Base-by-base conservation (phyloP, 2,329 filamentous ascomycete genomes). In the Coniochaeta pulveracea region DNA sequence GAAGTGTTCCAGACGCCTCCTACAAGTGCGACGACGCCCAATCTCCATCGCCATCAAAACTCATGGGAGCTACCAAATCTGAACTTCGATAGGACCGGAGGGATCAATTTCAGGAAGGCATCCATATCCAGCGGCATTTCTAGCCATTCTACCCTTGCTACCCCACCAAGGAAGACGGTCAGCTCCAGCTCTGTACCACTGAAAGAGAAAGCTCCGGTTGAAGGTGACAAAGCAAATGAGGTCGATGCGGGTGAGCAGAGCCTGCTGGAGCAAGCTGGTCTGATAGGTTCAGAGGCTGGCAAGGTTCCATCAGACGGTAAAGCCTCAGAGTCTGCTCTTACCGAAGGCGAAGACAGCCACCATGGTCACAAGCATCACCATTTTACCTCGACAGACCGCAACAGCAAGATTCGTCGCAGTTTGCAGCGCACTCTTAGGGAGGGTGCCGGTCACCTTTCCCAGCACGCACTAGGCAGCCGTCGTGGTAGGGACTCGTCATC, bases 351-450 rank as follows among this genome's bases (percentile, higher is more conserved):
- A 3, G 58, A 63, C 16, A 51, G 46, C n/a, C 46, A 46, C 5
- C 48, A 49, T 21, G 44, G 46, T 9, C 26, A 38, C 6, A 36
- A n/a, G 38, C 10, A 46, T 40, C 34, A 33, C 38, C 39, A 38
- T n/a, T 39, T 51, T 24, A 64, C 69, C 19, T 70, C 65, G 33
- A 56, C 63, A 27, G 76, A 80, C 26, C 68, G 65, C 41, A n/a
- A n/a, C n/a, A 77, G 67, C 37, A 85, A 80, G 50, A 77, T 88
- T 33, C 79, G 89, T 16, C 78, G 86, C 40, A 94, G 86, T 52
- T 62, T 96, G 10, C 89, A 95, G 47, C 82, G 86, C 37, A 94
- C 88, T 10, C 69, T 96, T 37, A 76, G 91, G 42, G 89, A 96
- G 47, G 72, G 80, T 60, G 81, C 64, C 46, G 80, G 64, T 38